These are phyloP conservation scores for Phyllosticta citriasiana DNA, from an alignment of 2,329 filamentous ascomycete species.

Conservation along the genomic window DNA sequence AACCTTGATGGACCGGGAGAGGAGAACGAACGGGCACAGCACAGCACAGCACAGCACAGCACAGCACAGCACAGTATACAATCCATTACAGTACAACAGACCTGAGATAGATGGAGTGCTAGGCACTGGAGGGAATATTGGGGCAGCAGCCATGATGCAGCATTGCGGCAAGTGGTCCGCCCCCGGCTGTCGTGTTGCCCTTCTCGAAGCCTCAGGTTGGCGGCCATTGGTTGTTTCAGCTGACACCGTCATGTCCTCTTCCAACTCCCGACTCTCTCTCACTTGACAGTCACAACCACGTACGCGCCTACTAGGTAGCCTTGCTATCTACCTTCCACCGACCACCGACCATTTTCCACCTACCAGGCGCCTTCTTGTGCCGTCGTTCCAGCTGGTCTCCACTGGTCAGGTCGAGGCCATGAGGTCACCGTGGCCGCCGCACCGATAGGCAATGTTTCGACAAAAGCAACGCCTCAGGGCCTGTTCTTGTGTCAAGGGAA, in stretches of 20 bases:
- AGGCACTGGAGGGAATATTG: not conserved
- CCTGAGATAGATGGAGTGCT: no score
- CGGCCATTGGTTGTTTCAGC: not conserved
- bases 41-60: not conserved
- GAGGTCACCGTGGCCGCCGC: not conserved
- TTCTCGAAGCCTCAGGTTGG: not conserved
- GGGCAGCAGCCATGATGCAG: not conserved
- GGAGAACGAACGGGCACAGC: not conserved
- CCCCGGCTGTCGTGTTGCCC: not conserved
- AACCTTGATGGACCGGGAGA: no score
- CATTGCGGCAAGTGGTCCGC: not conserved
- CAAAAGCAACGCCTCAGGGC: conserved; percentile 8
- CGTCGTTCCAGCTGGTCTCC: not conserved
- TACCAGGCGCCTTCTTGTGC: not conserved
- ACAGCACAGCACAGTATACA: not conserved
- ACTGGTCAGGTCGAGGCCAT: not conserved
- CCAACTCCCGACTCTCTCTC: no score
- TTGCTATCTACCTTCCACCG: not conserved
- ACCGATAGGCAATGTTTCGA: conserved; percentile 8
- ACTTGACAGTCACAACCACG: no score
- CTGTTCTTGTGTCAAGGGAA: not conserved
- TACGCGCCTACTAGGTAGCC: not conserved
- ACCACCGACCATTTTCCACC: no score
- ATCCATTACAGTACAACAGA: no score
- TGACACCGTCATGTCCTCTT: not conserved